phyloP scores from a whole-genome alignment of 1,284 basidiomycete genomes.

The Pisolithus thermaeus region DNA sequence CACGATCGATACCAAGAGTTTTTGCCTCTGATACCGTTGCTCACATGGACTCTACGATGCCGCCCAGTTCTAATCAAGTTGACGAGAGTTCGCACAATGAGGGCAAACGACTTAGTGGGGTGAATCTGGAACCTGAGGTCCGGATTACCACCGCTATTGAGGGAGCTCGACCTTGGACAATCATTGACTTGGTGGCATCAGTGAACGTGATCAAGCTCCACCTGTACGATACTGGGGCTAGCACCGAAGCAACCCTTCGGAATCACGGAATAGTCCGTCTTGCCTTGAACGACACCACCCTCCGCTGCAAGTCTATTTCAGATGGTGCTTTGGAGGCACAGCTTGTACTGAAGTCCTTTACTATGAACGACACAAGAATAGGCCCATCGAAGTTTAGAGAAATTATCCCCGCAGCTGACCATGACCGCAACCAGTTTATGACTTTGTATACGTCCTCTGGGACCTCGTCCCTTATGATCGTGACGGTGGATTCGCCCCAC shows the following conservation, averaged over 20 bases:
- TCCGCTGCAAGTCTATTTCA: constrained; percentile 82
- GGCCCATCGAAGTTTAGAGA: constrained; percentile 88
- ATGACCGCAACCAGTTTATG: constrained; percentile 94
- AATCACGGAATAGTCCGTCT: constrained; percentile 85
- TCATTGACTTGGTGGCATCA: constrained; percentile 73
- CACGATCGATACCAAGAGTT: constrained; percentile 72
- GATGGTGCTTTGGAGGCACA: constrained; percentile 86
- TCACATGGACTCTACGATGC: constrained; percentile 21
- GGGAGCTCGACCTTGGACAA: constrained; percentile 46
- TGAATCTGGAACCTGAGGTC: constrained; percentile 60
- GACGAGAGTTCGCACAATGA: constrained; percentile 5
- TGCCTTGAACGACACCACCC: constrained; percentile 73
- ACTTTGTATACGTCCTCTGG: constrained; percentile 80
- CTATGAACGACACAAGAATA: constrained; percentile 83
- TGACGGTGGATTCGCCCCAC: constrained; percentile 91
- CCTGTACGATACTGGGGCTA: constrained; percentile 76
- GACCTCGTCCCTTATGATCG: constrained; percentile 68
- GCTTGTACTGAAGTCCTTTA: constrained; percentile 84
- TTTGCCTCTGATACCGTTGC: constrained; percentile 38
- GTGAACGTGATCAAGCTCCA: constrained; percentile 82
- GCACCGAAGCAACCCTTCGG: constrained; percentile 55
- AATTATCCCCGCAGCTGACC: constrained; percentile 88
- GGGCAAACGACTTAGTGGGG: constrained; percentile 10
- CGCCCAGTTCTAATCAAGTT: constrained; percentile 8
- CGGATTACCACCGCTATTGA: constrained; percentile 20